Evolutionary conservation across 768 basidiomycete species (phyloP).

Genomic region (Tulasnella sp.): DNA sequence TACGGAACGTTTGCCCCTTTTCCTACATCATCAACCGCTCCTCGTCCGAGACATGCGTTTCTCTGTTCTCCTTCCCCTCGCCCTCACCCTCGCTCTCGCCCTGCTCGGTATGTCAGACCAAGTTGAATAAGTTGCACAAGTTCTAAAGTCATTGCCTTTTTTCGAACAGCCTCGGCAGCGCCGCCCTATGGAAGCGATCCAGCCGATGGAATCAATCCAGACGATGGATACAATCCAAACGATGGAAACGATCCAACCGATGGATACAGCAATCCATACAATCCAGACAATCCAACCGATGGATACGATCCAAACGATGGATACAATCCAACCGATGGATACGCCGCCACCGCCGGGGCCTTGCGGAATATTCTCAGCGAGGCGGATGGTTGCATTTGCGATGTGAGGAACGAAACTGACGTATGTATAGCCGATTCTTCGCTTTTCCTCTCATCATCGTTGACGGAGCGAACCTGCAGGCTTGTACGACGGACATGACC

Average conservation of each 20-base stretch:
- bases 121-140: not conserved
- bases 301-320: too few species aligned
- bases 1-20: not conserved
- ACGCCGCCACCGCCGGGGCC: not conserved
- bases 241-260: too few species aligned
- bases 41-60: not conserved
- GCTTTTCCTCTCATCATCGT: not conserved
- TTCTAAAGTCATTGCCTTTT: not conserved
- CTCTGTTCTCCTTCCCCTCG: not conserved
- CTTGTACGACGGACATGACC: not conserved
- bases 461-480: not conserved
- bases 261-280: too few species aligned
- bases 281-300: too few species aligned
- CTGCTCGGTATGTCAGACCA: not conserved
- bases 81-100: not conserved
- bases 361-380: not conserved
- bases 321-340: too few species aligned
- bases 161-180: not conserved
- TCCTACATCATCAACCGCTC: not conserved
- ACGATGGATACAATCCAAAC: too few species aligned
- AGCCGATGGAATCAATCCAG: too few species aligned
- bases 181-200: too few species aligned
- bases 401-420: not conserved
- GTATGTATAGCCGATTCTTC: not conserved
- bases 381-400: not conserved